Base-by-base conservation (phyloP, 1,284 basidiomycete genomes). In the Trichosporon sp. region DNA sequence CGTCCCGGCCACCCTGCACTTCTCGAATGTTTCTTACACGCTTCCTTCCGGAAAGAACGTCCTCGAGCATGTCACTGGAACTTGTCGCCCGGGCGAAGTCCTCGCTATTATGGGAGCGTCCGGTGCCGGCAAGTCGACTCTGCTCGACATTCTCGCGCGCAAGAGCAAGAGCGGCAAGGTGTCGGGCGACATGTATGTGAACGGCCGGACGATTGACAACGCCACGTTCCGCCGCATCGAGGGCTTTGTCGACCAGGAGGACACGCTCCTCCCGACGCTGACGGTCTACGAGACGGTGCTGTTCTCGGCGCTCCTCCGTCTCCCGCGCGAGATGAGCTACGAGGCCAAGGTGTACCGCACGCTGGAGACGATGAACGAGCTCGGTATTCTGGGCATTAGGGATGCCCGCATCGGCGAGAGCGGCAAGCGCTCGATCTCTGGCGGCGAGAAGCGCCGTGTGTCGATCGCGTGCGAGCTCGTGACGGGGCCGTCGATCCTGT, bases 381-480 rank as follows among this genome's bases (percentile, higher is more conserved):
- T 99, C 21, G 96, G 96, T 23, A 95, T 99, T 62, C 82, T 96
- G 69, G 89, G 89, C 0, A 97, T 99, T 82, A 92, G 91, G 84
- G 92, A 93, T 79, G 89, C 89, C 73, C 86, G 93, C 72, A 95
- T 98, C 70, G 96, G 95, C 8, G 91, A 92, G 66, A 89, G 89
- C 67, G 92, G 81, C 34, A 77, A 88, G 72, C 87, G 95, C 12
- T 93, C 92, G 7, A 98, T 98, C 71, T 95, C 92, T 35, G 95
- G 96, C 60, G 96, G 96, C 18, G 96, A 96, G 86, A 98, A 98
- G 85, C 88, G 95, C 64, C 88, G 95, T 21, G 96, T 95, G 1
- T 94, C 92, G 0, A 98, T 99, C 73, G 96, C 96, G n/a, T 98
- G 96, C 80, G 96, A 98, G 83, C 86, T 99, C 27, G 96, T 98